Percentiles rank a stretch among this genome's conserved stretches.
phyloP scores from a whole-genome alignment of 2,329 filamentous ascomycete species.

The Lachnellula willkommii region DNA sequence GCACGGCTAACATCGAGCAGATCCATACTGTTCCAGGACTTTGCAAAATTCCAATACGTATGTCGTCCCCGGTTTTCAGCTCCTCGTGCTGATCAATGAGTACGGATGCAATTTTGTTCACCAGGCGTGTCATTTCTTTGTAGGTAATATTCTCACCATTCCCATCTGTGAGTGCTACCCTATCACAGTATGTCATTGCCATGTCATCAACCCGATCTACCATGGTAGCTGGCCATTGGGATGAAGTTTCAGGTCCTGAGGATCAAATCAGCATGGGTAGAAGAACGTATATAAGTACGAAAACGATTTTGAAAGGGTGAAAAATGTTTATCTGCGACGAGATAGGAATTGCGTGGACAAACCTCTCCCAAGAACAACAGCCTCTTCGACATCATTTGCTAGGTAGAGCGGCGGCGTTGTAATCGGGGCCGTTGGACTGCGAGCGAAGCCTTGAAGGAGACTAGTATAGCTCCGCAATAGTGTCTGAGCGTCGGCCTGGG shows the following conservation, averaged over 20 bases:
- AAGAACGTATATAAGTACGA: neutral
- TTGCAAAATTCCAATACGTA: constrained; percentile 28
- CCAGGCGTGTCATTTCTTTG: constrained; percentile 12
- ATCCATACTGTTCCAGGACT: constrained; percentile 19
- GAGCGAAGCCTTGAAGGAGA: neutral
- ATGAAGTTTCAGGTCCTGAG: neutral
- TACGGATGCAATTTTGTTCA: constrained; percentile 32
- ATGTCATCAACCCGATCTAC: neutral
- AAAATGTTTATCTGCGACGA: neutral
- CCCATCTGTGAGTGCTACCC: constrained; percentile 16
- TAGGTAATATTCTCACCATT: too few species aligned
- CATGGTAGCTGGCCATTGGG: neutral
- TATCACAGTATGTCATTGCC: constrained; percentile 26
- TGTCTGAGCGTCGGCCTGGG: neutral
- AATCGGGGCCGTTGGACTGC: neutral
- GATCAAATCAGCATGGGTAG: neutral
- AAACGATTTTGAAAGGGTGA: neutral
- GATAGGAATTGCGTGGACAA: neutral
- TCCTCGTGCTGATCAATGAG: constrained; percentile 19
- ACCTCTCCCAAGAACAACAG: neutral
- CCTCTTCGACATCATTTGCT: neutral
- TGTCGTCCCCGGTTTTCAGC: constrained; percentile 8
- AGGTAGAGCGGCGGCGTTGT: neutral
- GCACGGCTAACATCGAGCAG: constrained; percentile 29
- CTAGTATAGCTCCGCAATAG: neutral